Base-by-base conservation (phyloP, 2,329 filamentous ascomycete genomes). In the Sclerotinia minor region DNA sequence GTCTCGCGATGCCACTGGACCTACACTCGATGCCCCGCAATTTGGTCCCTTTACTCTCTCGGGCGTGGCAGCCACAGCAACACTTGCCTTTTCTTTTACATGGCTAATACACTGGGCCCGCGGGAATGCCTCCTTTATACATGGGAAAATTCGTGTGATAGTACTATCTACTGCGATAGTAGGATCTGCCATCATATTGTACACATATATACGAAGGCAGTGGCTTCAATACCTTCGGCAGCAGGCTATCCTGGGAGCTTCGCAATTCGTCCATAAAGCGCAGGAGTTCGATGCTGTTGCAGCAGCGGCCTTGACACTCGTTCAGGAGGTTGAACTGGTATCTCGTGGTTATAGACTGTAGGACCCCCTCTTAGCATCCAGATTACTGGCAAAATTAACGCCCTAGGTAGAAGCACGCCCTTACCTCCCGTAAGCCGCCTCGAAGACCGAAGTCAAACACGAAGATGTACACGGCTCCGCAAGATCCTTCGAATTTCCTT, bases 251-350 rank as follows among this genome's bases (percentile, higher is more conserved):
- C 83, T 87, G 45, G 87, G 89, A 70, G 87, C 90, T 6, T 86
- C 87, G 15, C 80, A 82, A 0, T 87, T 96, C 71, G 88, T 95
- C 57, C 83, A 86, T 58, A 89, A 87, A 75, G 88, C 92, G 50
- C 92, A 96, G 76, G 87, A 89, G 61, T 92, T 96, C 73, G 93
- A 97, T 78, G 87, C 89, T 52, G 89, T 89, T 29, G 88, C 87
- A 52, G 88, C 89, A 50, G 90, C 92, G 44, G 90, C 92, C 2
- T 82, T 97, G 67, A 88, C 90, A 49, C 85, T 97, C 69, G 89
- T 97, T 70, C 94, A 97, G 78, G 94, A 97, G 79, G 93, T 97
- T n/a, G 94, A 97, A 80, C 84, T 97, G 44, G 93, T 97, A 35
- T 96, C 94, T 41, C 87, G 94, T 73, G 94, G 94, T 29, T 97